Conservation (phyloP, 176 grass and related monocot genomes). For the Zizania latifolia region DNA sequence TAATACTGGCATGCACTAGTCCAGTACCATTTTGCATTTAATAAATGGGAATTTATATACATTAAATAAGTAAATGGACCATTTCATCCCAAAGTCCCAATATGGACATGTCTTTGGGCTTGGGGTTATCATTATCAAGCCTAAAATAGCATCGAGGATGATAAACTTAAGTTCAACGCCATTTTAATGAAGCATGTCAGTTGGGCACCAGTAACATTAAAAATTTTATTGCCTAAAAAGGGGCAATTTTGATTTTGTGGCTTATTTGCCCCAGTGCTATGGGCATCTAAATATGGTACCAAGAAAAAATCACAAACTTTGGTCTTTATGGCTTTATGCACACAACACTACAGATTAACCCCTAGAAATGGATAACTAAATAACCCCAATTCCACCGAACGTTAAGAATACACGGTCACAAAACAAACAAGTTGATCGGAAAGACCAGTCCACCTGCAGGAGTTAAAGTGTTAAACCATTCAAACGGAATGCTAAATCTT, state of each 20-base stretch:
- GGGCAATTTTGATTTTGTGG: neutral
- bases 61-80: neutral
- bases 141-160: neutral
- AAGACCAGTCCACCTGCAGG: neutral
- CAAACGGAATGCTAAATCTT: neutral
- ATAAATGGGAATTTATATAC: neutral
- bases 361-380: neutral
- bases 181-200: neutral
- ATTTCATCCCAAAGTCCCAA: neutral
- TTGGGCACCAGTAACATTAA: neutral
- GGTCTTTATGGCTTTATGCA: neutral
- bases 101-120: neutral
- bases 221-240: neutral
- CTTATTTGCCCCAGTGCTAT: neutral
- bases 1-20: neutral
- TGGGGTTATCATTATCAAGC: neutral
- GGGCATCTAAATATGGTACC: neutral
- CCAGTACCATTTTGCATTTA: neutral
- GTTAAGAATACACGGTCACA: neutral
- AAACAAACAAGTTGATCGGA: neutral
- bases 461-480: slow-evolving; percentile 3
- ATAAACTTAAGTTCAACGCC: neutral
- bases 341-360: neutral
- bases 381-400: neutral
- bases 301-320: neutral